Conservation (phyloP, 148 eudicot species). For the Amaranthus hypochondriacus region DNA sequence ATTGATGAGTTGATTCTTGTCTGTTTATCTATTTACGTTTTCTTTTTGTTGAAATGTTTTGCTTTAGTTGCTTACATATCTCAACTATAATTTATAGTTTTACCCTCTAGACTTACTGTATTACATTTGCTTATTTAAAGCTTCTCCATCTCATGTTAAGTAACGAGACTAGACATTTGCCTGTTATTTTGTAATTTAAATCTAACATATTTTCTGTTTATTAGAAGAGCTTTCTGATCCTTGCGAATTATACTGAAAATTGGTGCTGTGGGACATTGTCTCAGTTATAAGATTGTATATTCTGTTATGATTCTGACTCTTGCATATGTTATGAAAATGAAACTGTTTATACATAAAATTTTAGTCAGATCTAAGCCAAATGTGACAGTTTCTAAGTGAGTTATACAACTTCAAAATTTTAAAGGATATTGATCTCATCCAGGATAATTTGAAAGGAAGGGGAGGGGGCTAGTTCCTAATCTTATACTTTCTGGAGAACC, state of each 20-base stretch:
- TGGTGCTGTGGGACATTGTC: not conserved
- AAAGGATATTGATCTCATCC: not conserved
- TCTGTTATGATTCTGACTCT: not conserved
- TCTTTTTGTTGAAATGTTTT: conserved; percentile 13
- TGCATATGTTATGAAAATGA: not conserved
- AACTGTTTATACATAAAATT: not conserved
- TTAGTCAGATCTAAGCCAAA: too few species aligned
- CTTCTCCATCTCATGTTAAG: not conserved
- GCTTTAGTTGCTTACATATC: not conserved
- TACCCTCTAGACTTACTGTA: not conserved
- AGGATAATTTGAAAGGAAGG: not conserved
- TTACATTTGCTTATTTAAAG: not conserved
- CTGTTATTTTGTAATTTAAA: not conserved
- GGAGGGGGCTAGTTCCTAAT: not conserved
- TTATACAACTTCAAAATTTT: too few species aligned
- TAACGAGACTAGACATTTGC: not conserved
- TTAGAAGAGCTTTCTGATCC: not conserved
- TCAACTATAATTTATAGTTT: not conserved
- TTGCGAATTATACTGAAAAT: not conserved
- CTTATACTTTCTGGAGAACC: not conserved
- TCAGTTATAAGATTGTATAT: not conserved
- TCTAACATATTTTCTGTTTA: not conserved
- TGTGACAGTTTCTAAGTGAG: too few species aligned
- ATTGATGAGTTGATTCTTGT: not conserved
- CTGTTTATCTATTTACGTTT: not conserved